phyloP scores from a whole-genome alignment of 805 yeast species.

The Yueomyces sp. region DNA sequence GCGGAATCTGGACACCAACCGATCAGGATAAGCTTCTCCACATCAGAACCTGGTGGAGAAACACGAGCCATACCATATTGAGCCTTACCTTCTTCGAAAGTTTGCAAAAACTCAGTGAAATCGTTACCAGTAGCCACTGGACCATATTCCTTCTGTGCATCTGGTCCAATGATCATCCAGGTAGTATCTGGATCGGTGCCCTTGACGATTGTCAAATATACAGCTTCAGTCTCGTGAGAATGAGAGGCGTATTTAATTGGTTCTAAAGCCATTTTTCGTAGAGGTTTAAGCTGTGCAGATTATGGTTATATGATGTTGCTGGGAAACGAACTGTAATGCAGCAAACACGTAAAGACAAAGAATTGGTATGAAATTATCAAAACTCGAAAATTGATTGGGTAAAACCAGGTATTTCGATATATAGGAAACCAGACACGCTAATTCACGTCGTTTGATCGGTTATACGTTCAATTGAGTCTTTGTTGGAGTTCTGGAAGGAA shows the following conservation, averaged over 20 bases:
- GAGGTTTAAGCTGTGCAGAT: too few relatives aligned
- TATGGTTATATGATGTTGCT: too few relatives aligned
- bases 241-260: constrained; percentile 48
- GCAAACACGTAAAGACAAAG: too few relatives aligned
- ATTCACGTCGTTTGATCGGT: too few relatives aligned
- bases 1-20: constrained; percentile 99
- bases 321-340: too few relatives aligned
- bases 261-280: constrained; percentile 24
- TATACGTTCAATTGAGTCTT: too few relatives aligned
- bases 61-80: constrained; percentile 87
- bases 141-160: constrained; percentile 32
- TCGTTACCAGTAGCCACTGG: constrained; percentile 41
- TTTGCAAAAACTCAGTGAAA: constrained; percentile 63
- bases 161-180: constrained; percentile 76
- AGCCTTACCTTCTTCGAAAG: constrained; percentile 76
- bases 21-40: constrained; percentile 65
- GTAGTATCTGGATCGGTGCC: constrained; percentile 50
- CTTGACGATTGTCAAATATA: constrained; percentile 66
- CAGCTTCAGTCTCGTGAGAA: constrained; percentile 59
- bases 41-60: constrained; percentile 83
- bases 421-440: too few relatives aligned
- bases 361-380: too few relatives aligned
- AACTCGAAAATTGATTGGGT: too few relatives aligned
- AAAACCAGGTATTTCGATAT: too few relatives aligned
- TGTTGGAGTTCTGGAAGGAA: too few relatives aligned